Base-by-base conservation (phyloP, 176 grass and related monocot species). In the Pontederia crassipes region DNA sequence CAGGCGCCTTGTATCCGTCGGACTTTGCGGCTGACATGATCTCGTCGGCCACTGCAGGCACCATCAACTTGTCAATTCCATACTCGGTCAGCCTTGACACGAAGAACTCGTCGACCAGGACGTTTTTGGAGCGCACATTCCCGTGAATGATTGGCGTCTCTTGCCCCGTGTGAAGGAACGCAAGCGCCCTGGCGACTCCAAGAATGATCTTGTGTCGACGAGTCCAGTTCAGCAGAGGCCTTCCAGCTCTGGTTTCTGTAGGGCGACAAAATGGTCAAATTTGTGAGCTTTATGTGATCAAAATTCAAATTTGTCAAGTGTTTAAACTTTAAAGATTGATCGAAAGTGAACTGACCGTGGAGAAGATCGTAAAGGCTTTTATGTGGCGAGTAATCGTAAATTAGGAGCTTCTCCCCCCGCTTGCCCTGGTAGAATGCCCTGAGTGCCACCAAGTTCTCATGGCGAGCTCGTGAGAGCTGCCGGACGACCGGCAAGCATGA, bases 141-240 rank as follows among this genome's bases (percentile, higher is more conserved):
- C 86, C 83, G 65, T 97, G 92, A 12, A 58, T 59, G 11, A 83
- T 61, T 0, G 75, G 81, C 46, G 72, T 73, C 58, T 87, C 86
- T 11, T 74, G 80, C 1, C 80, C 86, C 2, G 69, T 70, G 77
- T 97, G 92, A 15, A 97, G 78, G 85, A 88, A 78, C 13, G 83
- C 84, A 40, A 97, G 87, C 14, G 64, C 92, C 14, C 81, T 80
- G 35, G 92, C 92, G 0, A 72, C 81, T 17, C 87, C 92, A 15
- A 97, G 84, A 55, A 84, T 84, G 46, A 97, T 79, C 83, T 85
- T 97, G 81, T 91, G 87, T 28, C 92, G 84, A n/a, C 84, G 79
- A 17, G 87, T 26, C 92, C 92, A 97, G 57, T 78, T 82, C 17
- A 90, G 59, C 57, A 75, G 55, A 12, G 71, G 52, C 69, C 72